Conservation (phyloP, 2,329 filamentous ascomycete species). For the Verticillium nonalfalfae region DNA sequence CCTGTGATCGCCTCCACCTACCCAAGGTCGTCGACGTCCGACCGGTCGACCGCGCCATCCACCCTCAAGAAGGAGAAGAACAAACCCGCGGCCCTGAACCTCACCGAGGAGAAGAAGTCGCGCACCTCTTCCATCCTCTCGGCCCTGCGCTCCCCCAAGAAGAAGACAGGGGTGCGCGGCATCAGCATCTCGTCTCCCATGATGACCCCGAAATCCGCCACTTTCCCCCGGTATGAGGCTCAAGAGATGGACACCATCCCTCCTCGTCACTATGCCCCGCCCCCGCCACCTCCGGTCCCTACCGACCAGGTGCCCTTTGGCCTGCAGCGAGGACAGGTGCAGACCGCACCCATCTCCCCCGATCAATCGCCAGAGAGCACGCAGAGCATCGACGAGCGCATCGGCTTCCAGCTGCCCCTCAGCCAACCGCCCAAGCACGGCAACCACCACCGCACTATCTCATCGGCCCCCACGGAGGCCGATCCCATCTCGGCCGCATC, state of each 20-base stretch:
- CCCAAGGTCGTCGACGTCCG: conserved; percentile 17
- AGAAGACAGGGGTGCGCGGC: conserved; percentile 42
- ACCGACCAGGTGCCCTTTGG: conserved; percentile 34
- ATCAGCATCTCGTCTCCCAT: conserved; percentile 60
- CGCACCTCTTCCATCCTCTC: conserved; percentile 54
- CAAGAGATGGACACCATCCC: conserved; percentile 53
- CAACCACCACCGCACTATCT: conserved; percentile 28
- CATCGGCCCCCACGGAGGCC: conserved; percentile 27
- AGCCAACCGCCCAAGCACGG: conserved; percentile 1
- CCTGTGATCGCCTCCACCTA: conserved; percentile 23
- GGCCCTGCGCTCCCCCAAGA: conserved; percentile 53
- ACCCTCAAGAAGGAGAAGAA: conserved; percentile 34
- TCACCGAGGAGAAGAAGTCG: conserved; percentile 45
- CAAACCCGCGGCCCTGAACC: conserved; percentile 45
- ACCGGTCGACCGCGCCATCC: conserved; percentile 20
- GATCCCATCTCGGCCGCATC: conserved; percentile 48
- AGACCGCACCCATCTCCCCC: conserved; percentile 37
- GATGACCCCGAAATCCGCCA: conserved; percentile 55
- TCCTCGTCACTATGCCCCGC: conserved; percentile 51
- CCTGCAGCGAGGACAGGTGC: conserved; percentile 17
- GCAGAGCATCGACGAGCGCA: conserved; percentile 50
- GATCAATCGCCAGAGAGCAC: conserved; percentile 40
- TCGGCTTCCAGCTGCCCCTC: conserved; percentile 32
- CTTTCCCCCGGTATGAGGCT: conserved; percentile 47
- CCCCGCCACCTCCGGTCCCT: conserved; percentile 51